Base-by-base conservation (phyloP, 768 basidiomycete genomes). In the Collybia nuda region DNA sequence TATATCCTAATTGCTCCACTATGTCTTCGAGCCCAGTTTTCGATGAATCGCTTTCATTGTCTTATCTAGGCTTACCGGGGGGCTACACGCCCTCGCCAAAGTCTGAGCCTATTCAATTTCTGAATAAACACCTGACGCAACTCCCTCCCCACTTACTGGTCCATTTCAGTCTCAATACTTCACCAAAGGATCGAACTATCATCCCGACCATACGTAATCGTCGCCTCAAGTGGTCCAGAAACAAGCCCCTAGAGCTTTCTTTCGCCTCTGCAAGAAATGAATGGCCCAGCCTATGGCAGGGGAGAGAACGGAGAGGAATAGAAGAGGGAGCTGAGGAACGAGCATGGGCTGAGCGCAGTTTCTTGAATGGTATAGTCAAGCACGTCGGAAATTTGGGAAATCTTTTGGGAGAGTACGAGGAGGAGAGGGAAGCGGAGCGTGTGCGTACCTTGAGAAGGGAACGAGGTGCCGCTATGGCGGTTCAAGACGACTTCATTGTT, bases 221-320 rank as follows among this genome's bases (percentile, higher is more conserved):
- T 42, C 79, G 90, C 7, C 71, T 88, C 18, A 79, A 76, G 57
- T 91, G 85, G 67, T 71, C 74, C 18, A 73, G 73, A 38, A 76
- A 74, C 14, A 68, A 72, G 44, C 86, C 89, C 17, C 64, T 70
- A 3, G 78, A 85, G 53, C 71, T 93, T 3, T 64, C 64, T 15
- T 82, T 86, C 58, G 66, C 66, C 2, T 60, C 68, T 21, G 90
- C 85, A 5, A 74, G 71, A 40, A 73, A 64, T 24, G 70, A 65
- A 21, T 92, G 90, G 88, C 84, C 88, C 6, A 61, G 72, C 19
- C 67, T 92, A 11, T 92, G 88, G 85, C 72, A 78, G 28, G 84
- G 85, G 1, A 66, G 68, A 36, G 79, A 78, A 50, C 70, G 73
- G 6, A 58, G 67, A 17, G 81, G 81, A 9, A 55, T 63, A 38